A percentile compares a stretch with the other conserved stretches of the same genome.
Evolutionary conservation across 225 moss, liverwort and hornwort genomes (phyloP).

Genomic region (Polytrichum formosum): DNA sequence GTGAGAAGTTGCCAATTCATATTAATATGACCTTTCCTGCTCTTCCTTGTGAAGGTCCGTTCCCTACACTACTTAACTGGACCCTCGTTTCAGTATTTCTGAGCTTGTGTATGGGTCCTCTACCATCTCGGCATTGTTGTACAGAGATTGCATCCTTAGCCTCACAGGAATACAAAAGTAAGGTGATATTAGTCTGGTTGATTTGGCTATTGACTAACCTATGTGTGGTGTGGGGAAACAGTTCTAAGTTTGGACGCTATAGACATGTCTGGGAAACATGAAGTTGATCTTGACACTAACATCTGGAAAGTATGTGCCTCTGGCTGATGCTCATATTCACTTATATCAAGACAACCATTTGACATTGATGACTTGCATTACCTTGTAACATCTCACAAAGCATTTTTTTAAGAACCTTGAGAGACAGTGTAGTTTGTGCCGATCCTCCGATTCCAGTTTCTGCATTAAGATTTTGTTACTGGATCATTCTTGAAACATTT

Average conservation of each 20-base stretch:
- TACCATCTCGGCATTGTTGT: neutral
- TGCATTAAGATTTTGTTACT: neutral
- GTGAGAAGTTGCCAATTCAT: conserved; percentile 87
- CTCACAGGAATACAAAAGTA: too few relatives aligned
- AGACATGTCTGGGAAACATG: conserved; percentile 99
- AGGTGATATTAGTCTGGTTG: too few relatives aligned
- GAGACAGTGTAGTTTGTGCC: too few relatives aligned
- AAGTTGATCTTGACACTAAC: conserved; percentile 97
- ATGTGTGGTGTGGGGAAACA: conserved; percentile 22
- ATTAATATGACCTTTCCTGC: conserved; percentile 95
- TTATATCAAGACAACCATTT: neutral
- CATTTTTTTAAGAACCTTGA: too few relatives aligned
- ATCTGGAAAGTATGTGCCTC: conserved; percentile 86
- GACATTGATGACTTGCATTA: too few relatives aligned
- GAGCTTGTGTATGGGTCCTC: neutral
- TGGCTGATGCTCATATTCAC: neutral
- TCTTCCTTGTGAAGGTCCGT: conserved; percentile 85
- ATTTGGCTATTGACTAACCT: neutral
- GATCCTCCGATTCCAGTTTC: neutral
- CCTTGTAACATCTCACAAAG: too few relatives aligned
- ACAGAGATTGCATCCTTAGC: too few relatives aligned
- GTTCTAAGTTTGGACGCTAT: conserved; percentile 98
- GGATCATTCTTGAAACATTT: neutral
- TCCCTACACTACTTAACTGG: neutral
- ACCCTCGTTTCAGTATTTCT: conserved; percentile 5